A percentile compares a stretch with the other conserved stretches of the same genome.
Conservation (phyloP, 768 basidiomycete species). For the Crassisporium funariophilum region DNA sequence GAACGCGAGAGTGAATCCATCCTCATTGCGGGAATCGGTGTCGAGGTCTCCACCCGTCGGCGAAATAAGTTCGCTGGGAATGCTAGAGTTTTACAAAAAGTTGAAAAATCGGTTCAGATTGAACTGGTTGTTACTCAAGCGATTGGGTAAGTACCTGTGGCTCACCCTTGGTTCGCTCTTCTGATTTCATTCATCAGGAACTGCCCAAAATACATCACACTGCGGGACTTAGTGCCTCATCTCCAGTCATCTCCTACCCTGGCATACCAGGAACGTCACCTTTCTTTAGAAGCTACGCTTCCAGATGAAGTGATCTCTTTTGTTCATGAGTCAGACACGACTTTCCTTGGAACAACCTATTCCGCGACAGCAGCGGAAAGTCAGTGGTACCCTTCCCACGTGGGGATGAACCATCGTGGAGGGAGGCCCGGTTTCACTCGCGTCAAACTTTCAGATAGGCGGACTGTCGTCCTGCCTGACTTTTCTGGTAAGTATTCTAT, state of each 20-base stretch:
- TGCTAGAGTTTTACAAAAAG: conserved; percentile 33
- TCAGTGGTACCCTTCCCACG: conserved; percentile 50
- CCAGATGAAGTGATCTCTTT: conserved; percentile 51
- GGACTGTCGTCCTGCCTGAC: conserved; percentile 61
- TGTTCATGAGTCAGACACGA: conserved; percentile 51
- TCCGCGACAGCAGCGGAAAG: conserved; percentile 39
- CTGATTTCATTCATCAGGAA: conserved; percentile 39
- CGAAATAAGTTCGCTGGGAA: conserved; percentile 65
- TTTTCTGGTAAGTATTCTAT: conserved; percentile 49
- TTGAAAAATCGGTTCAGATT: conserved; percentile 33
- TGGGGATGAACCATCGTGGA: conserved; percentile 66
- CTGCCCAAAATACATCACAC: conserved; percentile 71
- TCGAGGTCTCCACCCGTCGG: conserved; percentile 57
- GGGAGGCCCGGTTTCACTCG: conserved; percentile 65
- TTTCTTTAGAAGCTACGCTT: conserved; percentile 41
- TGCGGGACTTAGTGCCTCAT: conserved; percentile 51
- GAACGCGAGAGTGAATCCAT: conserved; percentile 22
- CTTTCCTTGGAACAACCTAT: conserved; percentile 59
- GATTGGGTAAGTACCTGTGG: no score
- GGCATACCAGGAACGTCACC: conserved; percentile 30
- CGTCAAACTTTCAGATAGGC: conserved; percentile 54
- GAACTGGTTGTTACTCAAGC: conserved; percentile 55
- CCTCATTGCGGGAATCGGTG: conserved; percentile 59
- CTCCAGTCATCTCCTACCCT: conserved; percentile 41
- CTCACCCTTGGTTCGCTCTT: neutral